Conservation (phyloP, 164 flowering plant species). For the Annona cherimola region DNA sequence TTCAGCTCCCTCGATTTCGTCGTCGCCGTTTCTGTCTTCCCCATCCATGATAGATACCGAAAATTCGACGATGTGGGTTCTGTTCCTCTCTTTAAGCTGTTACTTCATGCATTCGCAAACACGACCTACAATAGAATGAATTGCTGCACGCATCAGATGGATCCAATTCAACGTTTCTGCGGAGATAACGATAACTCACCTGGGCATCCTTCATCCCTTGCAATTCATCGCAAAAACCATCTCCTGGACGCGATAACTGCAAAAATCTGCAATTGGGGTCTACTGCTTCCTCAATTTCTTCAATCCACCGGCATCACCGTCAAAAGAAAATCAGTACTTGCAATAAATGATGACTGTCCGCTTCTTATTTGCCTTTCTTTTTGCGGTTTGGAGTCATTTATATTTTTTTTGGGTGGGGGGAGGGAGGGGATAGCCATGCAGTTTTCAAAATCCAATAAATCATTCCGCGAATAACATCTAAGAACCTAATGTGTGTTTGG, state of each 20-base stretch:
- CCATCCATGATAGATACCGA: neutral
- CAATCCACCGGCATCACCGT: neutral
- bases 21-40: slow-evolving; percentile 23
- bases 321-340: neutral
- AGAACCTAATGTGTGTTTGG: too few species aligned
- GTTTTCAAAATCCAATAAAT: too few species aligned
- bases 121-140: neutral
- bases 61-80: slow-evolving; percentile 1
- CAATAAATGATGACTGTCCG: neutral
- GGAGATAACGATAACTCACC: neutral
- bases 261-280: neutral
- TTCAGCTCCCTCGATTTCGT: slow-evolving; percentile 24
- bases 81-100: neutral
- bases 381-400: neutral
- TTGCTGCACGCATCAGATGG: neutral
- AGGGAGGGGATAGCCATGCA: too few species aligned
- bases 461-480: too few species aligned
- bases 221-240: neutral
- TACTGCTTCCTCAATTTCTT: neutral
- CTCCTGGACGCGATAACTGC: neutral
- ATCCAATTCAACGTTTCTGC: neutral
- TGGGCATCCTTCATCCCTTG: neutral
- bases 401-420: neutral
- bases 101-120: neutral
- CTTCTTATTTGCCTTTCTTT: neutral